Percentiles rank a stretch among this genome's conserved stretches.
phyloP scores from a whole-genome alignment of 495 filamentous ascomycete species.

The Clohesyomyces aquaticus region DNA sequence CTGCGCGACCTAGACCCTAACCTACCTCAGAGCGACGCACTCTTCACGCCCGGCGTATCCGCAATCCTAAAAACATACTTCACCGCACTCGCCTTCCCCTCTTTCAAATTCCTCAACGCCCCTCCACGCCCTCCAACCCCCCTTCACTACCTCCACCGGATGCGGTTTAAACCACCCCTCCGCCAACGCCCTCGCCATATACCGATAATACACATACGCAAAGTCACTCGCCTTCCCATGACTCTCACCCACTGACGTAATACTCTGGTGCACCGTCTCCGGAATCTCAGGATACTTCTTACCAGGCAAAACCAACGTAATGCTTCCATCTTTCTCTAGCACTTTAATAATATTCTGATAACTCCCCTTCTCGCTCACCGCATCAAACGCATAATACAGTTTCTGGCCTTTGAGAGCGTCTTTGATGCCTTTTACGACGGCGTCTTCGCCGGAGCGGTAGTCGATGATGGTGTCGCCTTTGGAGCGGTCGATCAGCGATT shows the following conservation, averaged over 20 bases:
- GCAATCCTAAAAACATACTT: slow-evolving; percentile 73
- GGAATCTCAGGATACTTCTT: slow-evolving; percentile 43
- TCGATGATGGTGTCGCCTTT: slow-evolving; percentile 75
- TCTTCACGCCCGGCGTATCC: slow-evolving; percentile 56
- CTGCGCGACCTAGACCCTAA: too few relatives aligned
- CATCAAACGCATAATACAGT: slow-evolving; percentile 61
- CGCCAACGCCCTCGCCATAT: slow-evolving; percentile 56
- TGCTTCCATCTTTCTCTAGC: slow-evolving; percentile 52
- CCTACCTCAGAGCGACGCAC: neutral
- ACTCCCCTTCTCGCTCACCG: slow-evolving; percentile 60
- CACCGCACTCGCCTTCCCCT: slow-evolving; percentile 65
- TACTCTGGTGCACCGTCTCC: slow-evolving; percentile 31
- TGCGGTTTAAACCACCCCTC: slow-evolving; percentile 67
- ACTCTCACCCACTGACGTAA: slow-evolving; percentile 55
- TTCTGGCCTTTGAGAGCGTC: slow-evolving; percentile 50
- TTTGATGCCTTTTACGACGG: slow-evolving; percentile 56
- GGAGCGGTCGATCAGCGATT: slow-evolving; percentile 59
- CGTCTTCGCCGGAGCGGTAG: slow-evolving; percentile 65
- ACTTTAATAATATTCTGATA: slow-evolving; percentile 54
- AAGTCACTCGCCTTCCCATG: slow-evolving; percentile 60
- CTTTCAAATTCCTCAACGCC: slow-evolving; percentile 60
- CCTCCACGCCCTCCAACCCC: slow-evolving; percentile 60
- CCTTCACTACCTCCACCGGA: slow-evolving; percentile 63
- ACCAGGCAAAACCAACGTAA: slow-evolving; percentile 59
- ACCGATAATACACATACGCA: slow-evolving; percentile 59